A percentile compares a stretch with the other conserved stretches of the same genome.
Evolutionary conservation across 2,329 filamentous ascomycete species (phyloP).

Genomic region (Salinomyces thailandicus): DNA sequence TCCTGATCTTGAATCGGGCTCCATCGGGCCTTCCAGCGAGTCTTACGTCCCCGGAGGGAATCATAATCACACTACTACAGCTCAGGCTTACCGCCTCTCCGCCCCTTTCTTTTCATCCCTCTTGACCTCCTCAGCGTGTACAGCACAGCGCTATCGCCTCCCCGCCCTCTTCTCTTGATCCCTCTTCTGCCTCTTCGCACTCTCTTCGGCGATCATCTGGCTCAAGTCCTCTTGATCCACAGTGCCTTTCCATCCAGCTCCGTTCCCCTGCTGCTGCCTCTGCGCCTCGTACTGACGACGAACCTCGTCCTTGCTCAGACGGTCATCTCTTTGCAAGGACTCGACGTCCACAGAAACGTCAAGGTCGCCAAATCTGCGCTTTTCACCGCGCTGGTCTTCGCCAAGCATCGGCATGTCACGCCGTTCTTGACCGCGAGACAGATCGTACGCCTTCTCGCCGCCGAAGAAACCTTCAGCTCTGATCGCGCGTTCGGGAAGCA

Average conservation of each 20-base stretch:
- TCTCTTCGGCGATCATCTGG: constrained; percentile 93
- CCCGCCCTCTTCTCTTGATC: constrained; percentile 59
- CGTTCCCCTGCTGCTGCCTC: constrained; percentile 45
- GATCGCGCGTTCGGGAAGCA: constrained; percentile 80
- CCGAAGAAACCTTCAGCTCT: constrained; percentile 90
- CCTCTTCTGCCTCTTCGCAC: constrained; percentile 77
- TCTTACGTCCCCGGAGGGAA: too few species aligned
- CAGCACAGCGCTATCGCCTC: not conserved
- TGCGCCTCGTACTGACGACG: constrained; percentile 66
- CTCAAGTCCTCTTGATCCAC: constrained; percentile 80
- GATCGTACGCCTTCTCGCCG: constrained; percentile 84
- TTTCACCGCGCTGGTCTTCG: constrained; percentile 63
- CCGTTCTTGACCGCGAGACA: constrained; percentile 42
- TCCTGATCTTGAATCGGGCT: too few species aligned
- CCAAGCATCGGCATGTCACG: constrained; percentile 61
- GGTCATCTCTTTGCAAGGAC: constrained; percentile 60
- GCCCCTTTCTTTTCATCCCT: too few species aligned
- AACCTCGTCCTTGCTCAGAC: constrained; percentile 75
- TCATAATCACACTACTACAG: too few species aligned
- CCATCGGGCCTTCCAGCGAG: too few species aligned
- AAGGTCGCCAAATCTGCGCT: constrained; percentile 84
- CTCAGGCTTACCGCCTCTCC: too few species aligned
- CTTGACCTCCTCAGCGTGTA: too few species aligned
- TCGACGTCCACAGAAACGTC: constrained; percentile 89
- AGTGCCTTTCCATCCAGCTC: constrained; percentile 49